These are phyloP conservation scores for Nephelium lappaceum DNA, from an alignment of 345 rosid species.

Conservation along the genomic window DNA sequence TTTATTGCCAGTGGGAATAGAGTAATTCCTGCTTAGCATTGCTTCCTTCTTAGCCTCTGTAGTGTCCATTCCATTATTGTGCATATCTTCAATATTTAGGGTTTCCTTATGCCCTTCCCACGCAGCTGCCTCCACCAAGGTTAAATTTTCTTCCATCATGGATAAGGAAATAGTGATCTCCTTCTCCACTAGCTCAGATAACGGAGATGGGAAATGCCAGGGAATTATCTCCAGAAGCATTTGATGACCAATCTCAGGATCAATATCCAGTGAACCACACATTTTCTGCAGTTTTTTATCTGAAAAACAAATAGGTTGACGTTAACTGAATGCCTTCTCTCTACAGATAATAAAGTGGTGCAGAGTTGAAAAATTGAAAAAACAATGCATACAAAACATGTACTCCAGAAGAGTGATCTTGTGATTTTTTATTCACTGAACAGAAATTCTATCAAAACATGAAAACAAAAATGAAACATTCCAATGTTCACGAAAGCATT, in stretches of 20 bases:
- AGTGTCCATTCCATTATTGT: slow-evolving; percentile 37
- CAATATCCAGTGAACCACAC: slow-evolving; percentile 43
- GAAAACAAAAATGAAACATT: background rate
- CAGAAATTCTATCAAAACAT: background rate
- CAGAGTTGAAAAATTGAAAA: background rate
- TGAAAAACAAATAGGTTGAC: slow-evolving; percentile 31
- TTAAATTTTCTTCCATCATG: slow-evolving; percentile 46
- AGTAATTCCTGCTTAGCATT: slow-evolving; percentile 66
- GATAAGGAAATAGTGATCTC: slow-evolving; percentile 55
- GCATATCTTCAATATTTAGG: slow-evolving; percentile 35
- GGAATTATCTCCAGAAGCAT: slow-evolving; percentile 66
- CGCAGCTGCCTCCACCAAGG: slow-evolving; percentile 37
- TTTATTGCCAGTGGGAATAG: slow-evolving; percentile 46
- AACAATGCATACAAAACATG: background rate
- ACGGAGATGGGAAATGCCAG: slow-evolving; percentile 70
- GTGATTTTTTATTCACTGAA: background rate
- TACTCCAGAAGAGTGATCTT: background rate
- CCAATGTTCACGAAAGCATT: background rate
- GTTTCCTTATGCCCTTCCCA: slow-evolving; percentile 45
- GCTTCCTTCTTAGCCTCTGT: slow-evolving; percentile 76
- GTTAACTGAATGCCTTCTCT: slow-evolving; percentile 1
- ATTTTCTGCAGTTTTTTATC: slow-evolving; percentile 37
- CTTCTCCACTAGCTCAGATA: slow-evolving; percentile 76
- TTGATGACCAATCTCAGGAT: slow-evolving; percentile 58
- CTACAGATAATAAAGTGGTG: background rate